Percentiles rank a stretch among this genome's conserved stretches.
phyloP scores from a whole-genome alignment of 345 rosid species.

The Isatis tinctoria region DNA sequence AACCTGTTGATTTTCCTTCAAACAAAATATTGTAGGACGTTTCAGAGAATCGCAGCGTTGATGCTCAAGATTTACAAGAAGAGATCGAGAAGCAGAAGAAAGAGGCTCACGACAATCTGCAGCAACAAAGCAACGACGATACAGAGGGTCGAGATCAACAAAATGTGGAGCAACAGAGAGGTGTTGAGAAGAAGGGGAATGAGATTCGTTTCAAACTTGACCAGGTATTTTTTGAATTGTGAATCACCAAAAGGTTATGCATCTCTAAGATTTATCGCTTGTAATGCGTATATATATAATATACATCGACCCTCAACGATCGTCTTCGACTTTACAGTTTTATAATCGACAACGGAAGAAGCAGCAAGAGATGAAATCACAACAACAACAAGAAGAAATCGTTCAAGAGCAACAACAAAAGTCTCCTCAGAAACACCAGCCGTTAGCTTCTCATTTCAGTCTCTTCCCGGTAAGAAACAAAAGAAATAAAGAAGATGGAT shows the following conservation, averaged over 20 bases:
- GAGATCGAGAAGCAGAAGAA: background rate
- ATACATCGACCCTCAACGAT: no score
- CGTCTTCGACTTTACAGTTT: no score
- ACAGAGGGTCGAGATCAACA: background rate
- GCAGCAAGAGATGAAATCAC: background rate
- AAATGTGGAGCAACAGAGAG: no score
- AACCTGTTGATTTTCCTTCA: no score
- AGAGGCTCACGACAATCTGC: background rate
- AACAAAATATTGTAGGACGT: background rate
- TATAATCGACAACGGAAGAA: no score
- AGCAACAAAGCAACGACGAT: background rate
- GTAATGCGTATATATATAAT: no score
- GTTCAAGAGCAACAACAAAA: background rate
- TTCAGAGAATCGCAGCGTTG: no score
- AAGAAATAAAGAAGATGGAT: background rate
- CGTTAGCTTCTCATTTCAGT: background rate
- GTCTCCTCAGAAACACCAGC: background rate
- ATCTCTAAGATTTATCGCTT: no score
- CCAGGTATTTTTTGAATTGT: background rate
- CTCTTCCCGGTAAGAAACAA: background rate
- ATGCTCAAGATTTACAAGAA: background rate
- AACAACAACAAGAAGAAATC: background rate
- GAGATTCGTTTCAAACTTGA: background rate
- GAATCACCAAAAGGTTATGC: background rate
- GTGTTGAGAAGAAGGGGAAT: background rate